phyloP scores from a whole-genome alignment of 345 rosid genomes.

The Linum trigynum region DNA sequence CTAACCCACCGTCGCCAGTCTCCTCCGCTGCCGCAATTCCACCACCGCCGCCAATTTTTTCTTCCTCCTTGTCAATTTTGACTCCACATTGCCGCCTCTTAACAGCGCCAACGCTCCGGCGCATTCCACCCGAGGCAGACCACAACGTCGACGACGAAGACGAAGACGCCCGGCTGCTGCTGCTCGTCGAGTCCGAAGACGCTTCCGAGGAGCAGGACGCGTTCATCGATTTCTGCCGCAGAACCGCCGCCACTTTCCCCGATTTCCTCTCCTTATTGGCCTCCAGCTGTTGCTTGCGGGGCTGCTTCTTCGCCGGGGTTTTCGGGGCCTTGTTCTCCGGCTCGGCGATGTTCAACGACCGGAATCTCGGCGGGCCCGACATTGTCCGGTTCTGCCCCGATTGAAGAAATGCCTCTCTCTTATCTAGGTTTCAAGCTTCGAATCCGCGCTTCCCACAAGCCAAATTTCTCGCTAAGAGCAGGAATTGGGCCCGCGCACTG shows the following conservation, averaged over 20 bases:
- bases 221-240: constrained; percentile 34
- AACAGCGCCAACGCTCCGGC: constrained; percentile 54
- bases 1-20: constrained; percentile 33
- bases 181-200: constrained; percentile 57
- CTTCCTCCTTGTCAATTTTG: constrained; percentile 50
- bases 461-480: too few species aligned
- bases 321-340: constrained; percentile 49
- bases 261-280: constrained; percentile 28
- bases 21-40: constrained; percentile 51
- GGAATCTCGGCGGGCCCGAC: constrained; percentile 53
- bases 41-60: constrained; percentile 57
- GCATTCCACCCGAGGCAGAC: neutral
- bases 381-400: constrained; percentile 18
- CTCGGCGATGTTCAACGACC: constrained; percentile 36
- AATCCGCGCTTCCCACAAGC: too few species aligned
- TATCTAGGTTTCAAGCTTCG: neutral
- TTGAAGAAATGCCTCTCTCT: neutral
- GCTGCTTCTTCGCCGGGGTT: constrained; percentile 28
- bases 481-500: too few species aligned
- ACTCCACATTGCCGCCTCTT: constrained; percentile 50
- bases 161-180: constrained; percentile 59
- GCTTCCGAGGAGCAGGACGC: constrained; percentile 95
- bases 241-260: neutral
- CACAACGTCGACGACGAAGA: neutral
- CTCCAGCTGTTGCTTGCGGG: constrained; percentile 19